These are phyloP conservation scores for Hibiscus mutabilis DNA, from an alignment of 345 rosid genomes.

Conservation along the genomic window DNA sequence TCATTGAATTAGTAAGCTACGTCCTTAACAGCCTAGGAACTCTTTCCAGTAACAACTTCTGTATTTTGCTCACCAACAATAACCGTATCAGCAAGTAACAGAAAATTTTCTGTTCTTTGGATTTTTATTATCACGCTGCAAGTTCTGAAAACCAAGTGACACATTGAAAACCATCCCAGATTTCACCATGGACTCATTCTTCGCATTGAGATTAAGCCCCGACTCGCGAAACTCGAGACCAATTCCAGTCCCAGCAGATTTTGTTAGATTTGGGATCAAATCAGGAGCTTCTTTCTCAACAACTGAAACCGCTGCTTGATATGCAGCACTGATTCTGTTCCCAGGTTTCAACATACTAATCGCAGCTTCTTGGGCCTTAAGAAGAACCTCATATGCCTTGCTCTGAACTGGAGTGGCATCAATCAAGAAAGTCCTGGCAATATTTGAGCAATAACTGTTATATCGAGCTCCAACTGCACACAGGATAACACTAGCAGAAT, in stretches of 20 bases:
- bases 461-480: slow-evolving; percentile 86
- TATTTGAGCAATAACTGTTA: slow-evolving; percentile 86
- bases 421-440: slow-evolving; percentile 76
- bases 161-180: slow-evolving; percentile 78
- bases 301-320: slow-evolving; percentile 72
- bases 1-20: slow-evolving; percentile 87
- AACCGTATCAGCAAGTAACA: slow-evolving; percentile 79
- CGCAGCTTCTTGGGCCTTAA: slow-evolving; percentile 89
- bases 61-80: slow-evolving; percentile 53
- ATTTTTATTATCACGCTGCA: slow-evolving; percentile 47
- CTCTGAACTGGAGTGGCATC: slow-evolving; percentile 78
- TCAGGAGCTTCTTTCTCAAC: slow-evolving; percentile 84
- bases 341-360: slow-evolving; percentile 68
- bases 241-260: slow-evolving; percentile 94
- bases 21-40: slow-evolving; percentile 76
- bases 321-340: slow-evolving; percentile 52
- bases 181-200: slow-evolving; percentile 59
- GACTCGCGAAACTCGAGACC: slow-evolving; percentile 96
- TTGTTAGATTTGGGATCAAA: slow-evolving; percentile 58
- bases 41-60: slow-evolving; percentile 53
- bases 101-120: slow-evolving; percentile 61
- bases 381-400: slow-evolving; percentile 87
- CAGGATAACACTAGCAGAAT: slow-evolving; percentile 76
- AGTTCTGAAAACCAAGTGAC: slow-evolving; percentile 81
- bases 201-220: slow-evolving; percentile 67